These are phyloP conservation scores for Priceomyces haplophilus DNA, from an alignment of 805 yeast genomes.

Conservation along the genomic window DNA sequence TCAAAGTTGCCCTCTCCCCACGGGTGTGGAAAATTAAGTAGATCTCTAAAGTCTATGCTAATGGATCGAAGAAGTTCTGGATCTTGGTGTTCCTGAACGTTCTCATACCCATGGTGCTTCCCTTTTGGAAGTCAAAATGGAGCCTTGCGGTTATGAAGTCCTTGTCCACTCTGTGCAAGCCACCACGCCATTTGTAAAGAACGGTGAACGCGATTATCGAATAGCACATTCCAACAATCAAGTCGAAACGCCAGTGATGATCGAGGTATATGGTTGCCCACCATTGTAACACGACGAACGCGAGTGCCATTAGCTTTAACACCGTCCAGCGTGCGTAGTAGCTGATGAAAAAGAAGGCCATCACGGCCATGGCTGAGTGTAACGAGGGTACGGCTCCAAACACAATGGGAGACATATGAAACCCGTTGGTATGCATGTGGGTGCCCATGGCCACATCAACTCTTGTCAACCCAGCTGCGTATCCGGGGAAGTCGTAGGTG, in stretches of 20 bases:
- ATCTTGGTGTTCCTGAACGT: slow-evolving; percentile 48
- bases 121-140: slow-evolving; percentile 36
- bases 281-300: slow-evolving; percentile 58
- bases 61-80: slow-evolving; percentile 54
- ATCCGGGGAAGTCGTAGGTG: slow-evolving; percentile 57
- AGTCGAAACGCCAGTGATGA: slow-evolving; percentile 68
- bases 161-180: slow-evolving; percentile 31
- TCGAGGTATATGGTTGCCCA: slow-evolving; percentile 74
- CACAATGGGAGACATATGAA: slow-evolving; percentile 60
- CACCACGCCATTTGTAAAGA: slow-evolving; percentile 29
- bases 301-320: slow-evolving; percentile 33
- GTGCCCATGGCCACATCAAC: slow-evolving; percentile 41
- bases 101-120: slow-evolving; percentile 62
- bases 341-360: slow-evolving; percentile 41
- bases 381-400: slow-evolving; percentile 65
- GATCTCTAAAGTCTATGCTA: slow-evolving; percentile 3
- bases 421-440: slow-evolving; percentile 58
- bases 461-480: slow-evolving; percentile 66
- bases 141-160: slow-evolving; percentile 37
- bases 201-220: slow-evolving; percentile 43
- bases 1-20: no score
- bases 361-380: slow-evolving; percentile 64
- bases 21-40: no score
- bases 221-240: slow-evolving; percentile 54
- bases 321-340: slow-evolving; percentile 36